Conservation (phyloP, 148 eudicot genomes). For the Polygonum maritimum region DNA sequence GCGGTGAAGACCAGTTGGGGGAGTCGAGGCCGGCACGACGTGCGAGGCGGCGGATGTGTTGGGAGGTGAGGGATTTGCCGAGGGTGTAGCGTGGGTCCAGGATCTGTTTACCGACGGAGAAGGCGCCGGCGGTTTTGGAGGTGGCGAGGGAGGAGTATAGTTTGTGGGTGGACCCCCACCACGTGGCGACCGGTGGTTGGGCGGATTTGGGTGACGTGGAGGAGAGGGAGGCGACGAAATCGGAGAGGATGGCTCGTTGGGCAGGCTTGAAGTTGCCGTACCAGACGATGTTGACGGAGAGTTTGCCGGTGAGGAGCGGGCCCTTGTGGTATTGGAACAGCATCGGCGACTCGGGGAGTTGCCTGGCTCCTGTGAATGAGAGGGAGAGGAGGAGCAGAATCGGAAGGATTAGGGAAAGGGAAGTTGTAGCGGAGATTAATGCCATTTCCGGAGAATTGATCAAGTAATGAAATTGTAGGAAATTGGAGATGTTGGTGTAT, state of each 20-base stretch:
- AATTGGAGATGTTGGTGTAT: no score
- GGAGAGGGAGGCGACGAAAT: constrained; percentile 32
- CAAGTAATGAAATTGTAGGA: no score
- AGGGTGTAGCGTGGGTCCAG: constrained; percentile 1
- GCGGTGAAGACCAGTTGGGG: not conserved
- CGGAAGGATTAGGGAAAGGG: no score
- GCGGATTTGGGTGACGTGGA: not conserved
- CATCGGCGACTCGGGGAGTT: no score
- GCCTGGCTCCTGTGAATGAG: no score
- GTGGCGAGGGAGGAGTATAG: no score
- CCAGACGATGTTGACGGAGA: constrained; percentile 34
- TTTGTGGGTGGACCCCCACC: not conserved
- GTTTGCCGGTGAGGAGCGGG: constrained; percentile 32
- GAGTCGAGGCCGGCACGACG: not conserved
- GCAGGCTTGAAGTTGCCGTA: constrained; percentile 35
- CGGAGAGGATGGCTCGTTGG: constrained; percentile 32
- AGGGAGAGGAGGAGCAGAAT: no score
- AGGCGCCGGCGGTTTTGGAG: not conserved
- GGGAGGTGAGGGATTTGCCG: constrained; percentile 3
- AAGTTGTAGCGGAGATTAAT: no score
- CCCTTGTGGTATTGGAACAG: constrained; percentile 32
- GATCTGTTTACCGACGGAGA: not conserved
- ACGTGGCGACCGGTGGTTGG: not conserved
- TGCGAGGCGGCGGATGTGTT: not conserved
- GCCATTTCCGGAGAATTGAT: no score